Percentiles rank a stretch among this genome's conserved stretches.
phyloP scores from a whole-genome alignment of 2,329 filamentous ascomycete species.

The Geosmithia flava region DNA sequence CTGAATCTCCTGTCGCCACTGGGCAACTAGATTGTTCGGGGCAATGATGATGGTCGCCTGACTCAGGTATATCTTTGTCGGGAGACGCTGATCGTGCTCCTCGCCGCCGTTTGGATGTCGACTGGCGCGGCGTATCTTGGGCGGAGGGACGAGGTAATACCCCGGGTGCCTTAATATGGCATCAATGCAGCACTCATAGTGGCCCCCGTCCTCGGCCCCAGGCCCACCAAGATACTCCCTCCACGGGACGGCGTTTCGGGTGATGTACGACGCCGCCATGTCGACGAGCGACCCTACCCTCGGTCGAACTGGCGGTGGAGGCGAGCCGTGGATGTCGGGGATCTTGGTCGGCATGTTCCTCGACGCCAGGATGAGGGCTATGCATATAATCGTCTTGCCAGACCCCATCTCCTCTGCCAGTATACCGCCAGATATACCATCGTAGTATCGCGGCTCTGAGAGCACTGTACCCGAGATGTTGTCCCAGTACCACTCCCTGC shows the following conservation, averaged over 20 bases:
- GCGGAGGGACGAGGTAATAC: conserved; percentile 41
- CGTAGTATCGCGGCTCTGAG: conserved; percentile 58
- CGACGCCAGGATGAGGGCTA: conserved; percentile 67
- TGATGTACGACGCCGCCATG: conserved; percentile 63
- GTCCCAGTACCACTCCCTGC: conserved; percentile 57
- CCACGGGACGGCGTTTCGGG: conserved; percentile 59
- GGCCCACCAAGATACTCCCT: conserved; percentile 45
- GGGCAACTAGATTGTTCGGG: conserved; percentile 69
- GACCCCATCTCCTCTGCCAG: conserved; percentile 70
- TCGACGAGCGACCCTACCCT: conserved; percentile 53
- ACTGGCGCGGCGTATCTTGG: conserved; percentile 17
- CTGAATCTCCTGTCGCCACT: conserved; percentile 71
- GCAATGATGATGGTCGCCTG: conserved; percentile 66
- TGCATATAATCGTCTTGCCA: conserved; percentile 81
- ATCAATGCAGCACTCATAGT: conserved; percentile 40
- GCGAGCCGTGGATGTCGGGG: conserved; percentile 44
- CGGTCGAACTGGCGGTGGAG: conserved; percentile 22
- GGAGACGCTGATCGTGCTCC: conserved; percentile 9
- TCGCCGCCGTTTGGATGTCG: conserved; percentile 2
- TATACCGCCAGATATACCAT: conserved; percentile 63
- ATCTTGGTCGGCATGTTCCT: conserved; percentile 53
- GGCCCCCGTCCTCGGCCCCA: conserved; percentile 21
- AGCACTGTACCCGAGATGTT: conserved; percentile 48
- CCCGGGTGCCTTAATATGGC: conserved; percentile 46
- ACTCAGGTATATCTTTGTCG: conserved; percentile 48